Conservation (phyloP, 768 basidiomycete genomes). For the Xanthoconium purpureum region DNA sequence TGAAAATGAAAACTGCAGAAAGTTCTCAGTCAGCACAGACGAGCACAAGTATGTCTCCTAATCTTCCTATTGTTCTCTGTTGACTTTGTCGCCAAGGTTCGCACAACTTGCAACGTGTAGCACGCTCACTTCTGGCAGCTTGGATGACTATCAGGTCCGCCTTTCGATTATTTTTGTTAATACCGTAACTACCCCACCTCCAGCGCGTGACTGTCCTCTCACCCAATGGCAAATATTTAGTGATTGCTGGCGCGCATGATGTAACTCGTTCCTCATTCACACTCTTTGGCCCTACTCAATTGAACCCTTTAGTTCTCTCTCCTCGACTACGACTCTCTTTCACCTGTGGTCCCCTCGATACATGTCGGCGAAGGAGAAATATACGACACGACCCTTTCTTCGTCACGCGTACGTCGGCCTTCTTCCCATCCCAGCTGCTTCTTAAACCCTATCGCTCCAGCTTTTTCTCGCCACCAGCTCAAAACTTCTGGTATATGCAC, state of each 20-base stretch:
- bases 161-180: not conserved
- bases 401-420: slow-evolving; percentile 47
- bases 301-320: slow-evolving; percentile 50
- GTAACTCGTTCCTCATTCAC: slow-evolving; percentile 41
- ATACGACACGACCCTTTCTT: slow-evolving; percentile 81
- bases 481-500: slow-evolving; percentile 59
- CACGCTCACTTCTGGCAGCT: slow-evolving; percentile 58
- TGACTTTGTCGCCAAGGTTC: slow-evolving; percentile 20
- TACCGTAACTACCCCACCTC: slow-evolving; percentile 6
- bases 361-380: slow-evolving; percentile 69
- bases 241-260: slow-evolving; percentile 69
- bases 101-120: slow-evolving; percentile 41
- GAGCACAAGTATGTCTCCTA: slow-evolving; percentile 52
- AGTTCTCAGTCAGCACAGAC: slow-evolving; percentile 47
- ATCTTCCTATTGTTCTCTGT: not conserved
- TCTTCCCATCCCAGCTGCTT: not conserved
- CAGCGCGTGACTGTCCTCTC: slow-evolving; percentile 88
- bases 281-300: slow-evolving; percentile 13
- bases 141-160: slow-evolving; percentile 84
- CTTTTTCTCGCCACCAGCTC: slow-evolving; percentile 64
- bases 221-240: slow-evolving; percentile 59
- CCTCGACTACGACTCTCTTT: slow-evolving; percentile 60
- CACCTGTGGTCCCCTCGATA: slow-evolving; percentile 46
- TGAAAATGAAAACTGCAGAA: slow-evolving; percentile 82
- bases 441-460: slow-evolving; percentile 34